Evolutionary conservation across 2,329 filamentous ascomycete genomes (phyloP).

Genomic region (Diaporthe capsici): DNA sequence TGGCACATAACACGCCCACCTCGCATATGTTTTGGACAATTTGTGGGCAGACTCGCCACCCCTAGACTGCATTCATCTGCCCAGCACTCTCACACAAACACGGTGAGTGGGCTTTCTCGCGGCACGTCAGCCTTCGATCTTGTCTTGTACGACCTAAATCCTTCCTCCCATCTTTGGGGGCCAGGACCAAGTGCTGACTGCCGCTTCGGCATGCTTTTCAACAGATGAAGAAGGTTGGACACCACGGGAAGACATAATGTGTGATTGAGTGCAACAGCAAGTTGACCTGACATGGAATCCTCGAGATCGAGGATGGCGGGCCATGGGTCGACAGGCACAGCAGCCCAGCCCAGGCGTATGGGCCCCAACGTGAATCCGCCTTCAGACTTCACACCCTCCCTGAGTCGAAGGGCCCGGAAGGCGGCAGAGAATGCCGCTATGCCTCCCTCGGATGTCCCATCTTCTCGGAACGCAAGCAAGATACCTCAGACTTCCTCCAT

Average conservation of each 20-base stretch:
- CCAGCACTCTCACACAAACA: slow-evolving; percentile 8
- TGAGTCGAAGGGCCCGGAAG: slow-evolving; percentile 47
- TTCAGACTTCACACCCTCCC: slow-evolving; percentile 44
- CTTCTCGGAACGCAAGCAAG: slow-evolving; percentile 48
- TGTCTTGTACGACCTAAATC: slow-evolving; percentile 17
- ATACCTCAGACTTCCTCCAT: slow-evolving; percentile 54
- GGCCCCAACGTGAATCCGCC: slow-evolving; percentile 49
- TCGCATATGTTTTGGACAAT: slow-evolving; percentile 40
- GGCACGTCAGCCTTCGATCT: neutral
- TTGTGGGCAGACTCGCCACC: slow-evolving; percentile 2
- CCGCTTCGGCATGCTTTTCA: slow-evolving; percentile 8
- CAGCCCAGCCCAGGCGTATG: slow-evolving; percentile 46
- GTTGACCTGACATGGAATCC: slow-evolving; percentile 51
- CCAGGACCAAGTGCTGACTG: slow-evolving; percentile 27
- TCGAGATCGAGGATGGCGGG: slow-evolving; percentile 47
- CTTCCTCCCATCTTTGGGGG: slow-evolving; percentile 17
- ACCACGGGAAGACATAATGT: slow-evolving; percentile 30
- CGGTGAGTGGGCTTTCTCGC: slow-evolving; percentile 29
- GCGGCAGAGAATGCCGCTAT: slow-evolving; percentile 45
- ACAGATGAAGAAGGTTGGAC: slow-evolving; percentile 45
- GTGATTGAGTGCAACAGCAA: slow-evolving; percentile 42
- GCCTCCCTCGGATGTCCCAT: slow-evolving; percentile 11
- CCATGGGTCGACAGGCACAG: slow-evolving; percentile 47
- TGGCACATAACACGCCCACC: slow-evolving; percentile 39
- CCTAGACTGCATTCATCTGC: neutral